Conservation (phyloP, 179 eudicot species). For the Beta lomatogona region DNA sequence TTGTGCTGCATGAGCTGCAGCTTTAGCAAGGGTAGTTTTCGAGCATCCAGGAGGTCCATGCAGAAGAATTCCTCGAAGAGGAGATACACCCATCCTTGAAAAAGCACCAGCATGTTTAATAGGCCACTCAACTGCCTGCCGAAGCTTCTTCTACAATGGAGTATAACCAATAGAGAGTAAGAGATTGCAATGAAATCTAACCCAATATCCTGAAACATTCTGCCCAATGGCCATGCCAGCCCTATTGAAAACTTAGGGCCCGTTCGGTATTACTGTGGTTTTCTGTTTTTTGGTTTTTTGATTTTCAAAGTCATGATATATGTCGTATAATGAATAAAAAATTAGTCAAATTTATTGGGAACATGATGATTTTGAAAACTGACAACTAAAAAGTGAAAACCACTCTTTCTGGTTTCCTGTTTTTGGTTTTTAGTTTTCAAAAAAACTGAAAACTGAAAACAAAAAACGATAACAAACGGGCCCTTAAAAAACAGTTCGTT, state of each 20-base stretch:
- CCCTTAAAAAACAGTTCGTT: background rate
- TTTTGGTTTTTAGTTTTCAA: too few species aligned
- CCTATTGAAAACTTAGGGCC: background rate
- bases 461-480: too few species aligned
- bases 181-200: constrained; percentile 14
- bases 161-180: constrained; percentile 18
- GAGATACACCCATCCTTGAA: constrained; percentile 76
- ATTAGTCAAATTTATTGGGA: too few species aligned
- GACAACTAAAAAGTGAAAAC: too few species aligned
- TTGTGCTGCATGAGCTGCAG: constrained; percentile 93
- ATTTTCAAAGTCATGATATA: too few species aligned
- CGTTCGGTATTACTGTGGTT: too few species aligned
- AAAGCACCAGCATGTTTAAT: constrained; percentile 74
- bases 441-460: too few species aligned
- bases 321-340: too few species aligned
- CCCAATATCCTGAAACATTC: constrained; percentile 4
- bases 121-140: constrained; percentile 99
- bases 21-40: constrained; percentile 96
- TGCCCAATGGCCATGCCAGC: background rate
- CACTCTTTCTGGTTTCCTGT: too few species aligned
- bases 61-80: constrained; percentile 83
- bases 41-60: constrained; percentile 99
- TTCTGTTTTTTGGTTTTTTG: too few species aligned
- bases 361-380: too few species aligned
- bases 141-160: constrained; percentile 76